phyloP scores from a whole-genome alignment of 139 green algal genomes.

The Zygnema cylindricum region DNA sequence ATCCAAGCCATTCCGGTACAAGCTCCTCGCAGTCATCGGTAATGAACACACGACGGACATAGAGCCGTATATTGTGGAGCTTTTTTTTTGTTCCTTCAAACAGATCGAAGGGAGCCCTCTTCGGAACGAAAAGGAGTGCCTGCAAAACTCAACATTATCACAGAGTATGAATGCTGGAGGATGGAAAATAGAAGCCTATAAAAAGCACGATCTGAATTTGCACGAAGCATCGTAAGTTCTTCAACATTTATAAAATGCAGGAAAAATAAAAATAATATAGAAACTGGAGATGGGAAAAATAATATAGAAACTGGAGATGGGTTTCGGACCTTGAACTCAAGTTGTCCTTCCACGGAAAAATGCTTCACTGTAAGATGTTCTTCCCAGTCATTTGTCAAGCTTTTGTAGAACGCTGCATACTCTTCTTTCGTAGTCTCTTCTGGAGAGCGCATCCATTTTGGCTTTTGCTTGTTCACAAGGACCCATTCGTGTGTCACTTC shows the following conservation, averaged over 20 bases:
- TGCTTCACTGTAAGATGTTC: constrained; percentile 95
- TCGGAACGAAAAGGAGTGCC: constrained; percentile 88
- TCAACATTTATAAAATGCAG: too few species aligned
- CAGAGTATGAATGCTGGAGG: too few species aligned
- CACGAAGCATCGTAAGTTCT: too few species aligned
- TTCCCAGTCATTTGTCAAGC: constrained; percentile 99
- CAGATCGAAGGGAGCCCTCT: constrained; percentile 97
- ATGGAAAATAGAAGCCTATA: too few species aligned
- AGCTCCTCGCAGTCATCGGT: constrained; percentile 99
- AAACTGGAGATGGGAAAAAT: too few species aligned
- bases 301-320: too few species aligned
- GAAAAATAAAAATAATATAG: too few species aligned
- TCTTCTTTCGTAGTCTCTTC: constrained; percentile 96
- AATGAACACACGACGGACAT: constrained; percentile 99
- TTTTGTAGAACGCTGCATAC: constrained; percentile 97
- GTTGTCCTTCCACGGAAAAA: constrained; percentile 96
- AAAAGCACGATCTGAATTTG: too few species aligned
- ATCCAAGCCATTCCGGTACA: constrained; percentile 94
- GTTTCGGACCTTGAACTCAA: constrained; percentile 36
- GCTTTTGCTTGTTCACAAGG: constrained; percentile 99
- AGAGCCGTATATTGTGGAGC: constrained; percentile 99
- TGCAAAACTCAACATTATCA: too few species aligned
- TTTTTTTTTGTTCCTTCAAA: constrained; percentile 92
- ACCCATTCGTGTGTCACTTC: constrained; percentile 96
- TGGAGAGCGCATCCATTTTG: constrained; percentile 98